These are phyloP conservation scores for Rhodotorula sp. DNA, from an alignment of 1,284 basidiomycete species.

Conservation along the genomic window DNA sequence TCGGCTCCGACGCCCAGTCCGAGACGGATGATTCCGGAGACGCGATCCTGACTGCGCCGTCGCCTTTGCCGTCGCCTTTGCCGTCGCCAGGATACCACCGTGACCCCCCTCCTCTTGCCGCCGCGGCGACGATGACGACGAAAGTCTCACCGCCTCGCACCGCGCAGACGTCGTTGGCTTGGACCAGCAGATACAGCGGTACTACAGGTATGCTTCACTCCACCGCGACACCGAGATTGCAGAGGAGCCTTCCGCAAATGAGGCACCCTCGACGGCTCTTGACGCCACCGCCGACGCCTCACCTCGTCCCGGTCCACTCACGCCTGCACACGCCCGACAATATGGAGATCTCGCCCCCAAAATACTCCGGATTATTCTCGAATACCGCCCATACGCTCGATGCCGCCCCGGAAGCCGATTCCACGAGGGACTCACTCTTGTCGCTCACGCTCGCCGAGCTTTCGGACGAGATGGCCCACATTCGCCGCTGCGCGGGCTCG, in stretches of 20 bases:
- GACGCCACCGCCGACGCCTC: conserved; percentile 19
- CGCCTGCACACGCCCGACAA: background rate
- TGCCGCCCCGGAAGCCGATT: background rate
- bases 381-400: too few relatives aligned
- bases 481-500: background rate
- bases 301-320: background rate
- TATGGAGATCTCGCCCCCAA: background rate
- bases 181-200: background rate
- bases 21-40: background rate
- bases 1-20: background rate
- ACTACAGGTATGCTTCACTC: background rate
- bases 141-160: too few relatives aligned
- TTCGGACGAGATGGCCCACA: background rate
- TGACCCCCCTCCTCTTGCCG: background rate
- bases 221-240: too few relatives aligned
- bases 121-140: background rate
- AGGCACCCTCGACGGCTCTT: background rate
- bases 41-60: too few relatives aligned
- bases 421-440: background rate
- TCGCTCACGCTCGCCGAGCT: conserved; percentile 2
- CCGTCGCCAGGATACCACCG: too few relatives aligned
- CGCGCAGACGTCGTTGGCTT: background rate
- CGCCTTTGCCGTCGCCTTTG: background rate
- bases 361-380: background rate
- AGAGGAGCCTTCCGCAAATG: background rate